Base-by-base conservation (phyloP, 306 rosid genomes). In the Parietaria judaica region DNA sequence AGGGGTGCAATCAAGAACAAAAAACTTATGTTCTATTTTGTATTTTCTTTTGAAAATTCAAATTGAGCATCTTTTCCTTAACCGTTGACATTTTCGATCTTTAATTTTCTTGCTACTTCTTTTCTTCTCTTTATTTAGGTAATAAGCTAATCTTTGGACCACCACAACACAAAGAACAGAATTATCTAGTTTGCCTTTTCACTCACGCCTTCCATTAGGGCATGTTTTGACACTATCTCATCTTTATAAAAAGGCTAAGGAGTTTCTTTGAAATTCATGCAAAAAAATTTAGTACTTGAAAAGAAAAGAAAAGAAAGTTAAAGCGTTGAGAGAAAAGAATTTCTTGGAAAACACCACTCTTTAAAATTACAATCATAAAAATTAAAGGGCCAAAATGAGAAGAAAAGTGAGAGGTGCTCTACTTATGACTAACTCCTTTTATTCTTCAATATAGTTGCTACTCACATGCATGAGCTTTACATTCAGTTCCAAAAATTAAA, bases 91-190 rank as follows among this genome's bases (percentile, higher is more conserved):
- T 80, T 74, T 72, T 16, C 17, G 45, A 14, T 70, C 60, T 54
- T 51, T 45, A 36, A 14, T 31, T 72, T 60, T 51, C 56, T 53
- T 49, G 48, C 23, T 13, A 60, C 44, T 11, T 67, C 65, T 56
- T 62, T 52, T 62, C 51, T 54, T 56, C 70, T 49, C 53, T 49
- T 49, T 49, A 11, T 71, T 72, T 73, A 75, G 75, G 67, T 76
- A 80, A 37, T 2, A 80, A 79, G 76, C 80, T 56, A 62, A 65
- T 66, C 56, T 16, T 72, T 86, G 96, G 96, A 84, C 96, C 96
- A 88, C 94, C 72, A 76, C 57, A 69, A 80, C 96, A 84, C 87
- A 74, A 57, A 36, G 87, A 87, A 76, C 95, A 83, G 61, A 70
- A 81, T 71, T 71, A 57, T 81, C 79, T 72, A 70, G 76, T 68